These are phyloP conservation scores for Aspergillus nanangensis DNA, from an alignment of 495 filamentous ascomycete species.

Conservation along the genomic window DNA sequence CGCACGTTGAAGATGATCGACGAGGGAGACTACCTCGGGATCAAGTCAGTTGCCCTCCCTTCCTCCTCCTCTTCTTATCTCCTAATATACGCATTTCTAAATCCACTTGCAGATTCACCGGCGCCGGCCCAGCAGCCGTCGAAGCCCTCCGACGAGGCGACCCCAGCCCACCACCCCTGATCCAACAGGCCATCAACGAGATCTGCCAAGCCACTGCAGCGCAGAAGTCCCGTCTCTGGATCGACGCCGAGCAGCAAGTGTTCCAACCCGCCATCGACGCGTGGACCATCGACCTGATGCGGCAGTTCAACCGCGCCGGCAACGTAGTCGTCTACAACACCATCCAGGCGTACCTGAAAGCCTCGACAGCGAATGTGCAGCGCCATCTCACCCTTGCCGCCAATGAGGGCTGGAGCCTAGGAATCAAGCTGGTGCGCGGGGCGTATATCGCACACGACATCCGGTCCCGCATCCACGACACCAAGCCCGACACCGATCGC, in stretches of 20 bases:
- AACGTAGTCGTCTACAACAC: conserved; percentile 58
- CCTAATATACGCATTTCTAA: neutral
- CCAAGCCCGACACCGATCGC: conserved; percentile 34
- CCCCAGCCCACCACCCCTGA: conserved; percentile 40
- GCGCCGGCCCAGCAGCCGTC: conserved; percentile 67
- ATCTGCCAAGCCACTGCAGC: conserved; percentile 66
- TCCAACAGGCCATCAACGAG: conserved; percentile 59
- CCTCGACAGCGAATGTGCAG: conserved; percentile 54
- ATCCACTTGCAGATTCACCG: conserved; percentile 52
- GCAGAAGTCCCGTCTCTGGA: conserved; percentile 64
- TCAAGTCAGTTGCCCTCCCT: conserved; percentile 52
- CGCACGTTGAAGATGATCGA: conserved; percentile 61
- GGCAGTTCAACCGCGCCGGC: conserved; percentile 62
- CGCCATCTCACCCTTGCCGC: conserved; percentile 57
- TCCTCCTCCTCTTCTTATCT: too few relatives aligned
- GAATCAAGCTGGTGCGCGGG: conserved; percentile 88
- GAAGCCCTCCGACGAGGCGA: conserved; percentile 49
- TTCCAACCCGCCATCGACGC: conserved; percentile 72
- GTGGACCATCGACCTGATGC: conserved; percentile 72
- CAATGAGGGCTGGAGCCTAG: conserved; percentile 64
- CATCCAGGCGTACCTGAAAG: conserved; percentile 77
- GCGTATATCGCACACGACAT: conserved; percentile 57
- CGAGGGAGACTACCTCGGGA: conserved; percentile 67
- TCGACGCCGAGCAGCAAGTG: conserved; percentile 78
- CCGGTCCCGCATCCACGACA: conserved; percentile 33